Base-by-base conservation (phyloP, 139 green algal species). In the Haematococcus lacustris region DNA sequence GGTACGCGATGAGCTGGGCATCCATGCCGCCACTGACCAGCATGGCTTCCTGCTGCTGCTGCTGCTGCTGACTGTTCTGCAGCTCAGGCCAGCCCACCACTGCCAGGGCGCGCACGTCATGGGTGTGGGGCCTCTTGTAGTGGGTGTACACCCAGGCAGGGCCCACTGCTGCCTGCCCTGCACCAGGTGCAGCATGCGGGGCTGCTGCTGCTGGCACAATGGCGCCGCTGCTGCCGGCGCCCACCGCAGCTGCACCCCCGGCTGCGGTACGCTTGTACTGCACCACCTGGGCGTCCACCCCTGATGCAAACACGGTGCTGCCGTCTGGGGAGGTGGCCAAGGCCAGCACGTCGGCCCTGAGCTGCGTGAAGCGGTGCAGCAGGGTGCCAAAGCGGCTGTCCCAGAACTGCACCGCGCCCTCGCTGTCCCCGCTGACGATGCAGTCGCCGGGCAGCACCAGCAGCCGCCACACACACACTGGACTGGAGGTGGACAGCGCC, bases 391-490 rank as follows among this genome's bases (percentile, higher is more conserved):
- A 88, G 7, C 62, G 35, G 2, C 73, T 80, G 38, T 98, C 94
- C 89, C 89, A 97, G 57, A 97, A 89, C 72, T 88, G 81, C 60
- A 94, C 87, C 3, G 76, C 75, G 51, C 93, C 94, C 17, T 77
- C 74, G 40, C 75, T 85, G 80, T 96, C 93, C 7, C 90, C 93
- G 32, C 50, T 88, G 39, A 94, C 93, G n/a, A 98, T 73, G 2
- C 83, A 92, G 73, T 89, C 90, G 53, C 96, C 90, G 1, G 80
- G 75, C 53, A 98, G 86, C 33, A 91, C 85, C 34, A 86, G 39
- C 57, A 97, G 53, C 5, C 83, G 72, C 93, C 93, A 98, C 32
- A 97, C 80, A 80, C 89, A 93, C 38, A 83, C 66, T 25, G 86
- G 71, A 26, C 87, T 71, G 0, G 26, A 7, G 38, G 76, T 74